Evolutionary conservation across 768 basidiomycete species (phyloP), one percentile per base, ranked within the genome.

Genomic region (Dioszegia hungarica): DNA sequence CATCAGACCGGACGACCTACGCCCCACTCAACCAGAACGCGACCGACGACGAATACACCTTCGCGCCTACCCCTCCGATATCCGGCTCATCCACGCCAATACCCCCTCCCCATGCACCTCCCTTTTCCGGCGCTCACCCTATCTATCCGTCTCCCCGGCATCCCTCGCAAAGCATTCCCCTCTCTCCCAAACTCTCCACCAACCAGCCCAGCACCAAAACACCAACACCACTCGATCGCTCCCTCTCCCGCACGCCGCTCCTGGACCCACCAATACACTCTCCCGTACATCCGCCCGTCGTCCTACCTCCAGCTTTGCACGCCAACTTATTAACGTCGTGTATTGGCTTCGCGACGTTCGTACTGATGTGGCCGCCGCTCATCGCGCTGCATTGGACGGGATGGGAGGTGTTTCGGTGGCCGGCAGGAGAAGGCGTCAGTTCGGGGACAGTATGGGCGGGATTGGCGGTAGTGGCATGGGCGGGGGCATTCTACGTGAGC

Each of bases 291-390:
- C 20, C 36, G 41, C 15, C n/a, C 54, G 8, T 3, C 45, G 20
- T 49, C 50, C 43, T 86, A 0, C 89, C 90, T 4, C 88, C 92
- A 61, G 90, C 89, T 20, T 79, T 95, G 17, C 82, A 92, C 76
- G 81, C 93, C 28, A 94, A 93, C 68, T 75, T 90, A 53, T 67
- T 94, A 44, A 91, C 89, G 2, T 84, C 86, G 24, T 77, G 82
- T 47, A 85, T 94, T n/a, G 93, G 93, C 6, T 61, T 90, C 10
- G 81, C 82, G 52, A 97, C 91, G 0, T 67, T 87, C 17, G n/a
- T 82, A 19, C 62, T 86, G 8, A 79, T 95, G 11, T 91, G 89
- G 88, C 80, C 90, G 22, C 85, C 87, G 10, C 78, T 94, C 24
- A 86, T 87, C 1, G 50, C 92, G 36, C 79, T 93, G 10, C 85